phyloP scores from a whole-genome alignment of 2,329 filamentous ascomycete species.

The Macroventuria anomochaeta region DNA sequence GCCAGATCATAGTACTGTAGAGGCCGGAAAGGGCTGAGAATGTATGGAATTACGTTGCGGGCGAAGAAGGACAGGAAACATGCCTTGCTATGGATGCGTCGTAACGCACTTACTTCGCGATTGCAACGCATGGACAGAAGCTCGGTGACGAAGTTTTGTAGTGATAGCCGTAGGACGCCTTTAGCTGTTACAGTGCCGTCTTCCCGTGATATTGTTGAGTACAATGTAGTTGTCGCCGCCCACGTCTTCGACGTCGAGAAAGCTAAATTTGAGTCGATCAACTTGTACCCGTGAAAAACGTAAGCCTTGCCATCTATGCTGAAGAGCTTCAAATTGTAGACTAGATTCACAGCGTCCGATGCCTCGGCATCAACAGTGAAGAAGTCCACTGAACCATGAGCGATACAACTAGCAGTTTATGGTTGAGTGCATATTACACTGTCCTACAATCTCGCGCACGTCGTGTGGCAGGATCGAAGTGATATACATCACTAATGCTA shows the following conservation, averaged over 20 bases:
- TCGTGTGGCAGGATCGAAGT: background rate
- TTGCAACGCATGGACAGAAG: background rate
- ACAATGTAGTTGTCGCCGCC: background rate
- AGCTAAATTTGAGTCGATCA: background rate
- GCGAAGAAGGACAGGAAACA: background rate
- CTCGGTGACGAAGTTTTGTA: background rate
- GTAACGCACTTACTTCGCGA: background rate
- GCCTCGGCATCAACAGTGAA: conserved; percentile 62
- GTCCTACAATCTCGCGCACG: background rate
- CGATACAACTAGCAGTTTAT: conserved; percentile 61
- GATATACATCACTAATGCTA: too few species aligned
- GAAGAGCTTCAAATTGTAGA: conserved; percentile 55
- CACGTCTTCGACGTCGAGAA: background rate
- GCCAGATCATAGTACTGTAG: background rate
- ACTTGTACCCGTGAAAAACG: background rate
- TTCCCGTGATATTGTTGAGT: background rate
- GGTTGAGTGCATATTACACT: background rate
- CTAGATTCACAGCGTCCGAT: conserved; percentile 65
- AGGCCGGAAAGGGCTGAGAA: background rate
- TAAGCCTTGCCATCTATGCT: background rate
- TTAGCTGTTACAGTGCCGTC: background rate
- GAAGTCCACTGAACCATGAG: conserved; percentile 63
- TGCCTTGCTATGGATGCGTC: background rate
- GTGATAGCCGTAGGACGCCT: background rate
- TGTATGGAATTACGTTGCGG: background rate